These are phyloP conservation scores for Hortiboletus flavorubellus DNA, from an alignment of 768 basidiomycete genomes.

Conservation along the genomic window DNA sequence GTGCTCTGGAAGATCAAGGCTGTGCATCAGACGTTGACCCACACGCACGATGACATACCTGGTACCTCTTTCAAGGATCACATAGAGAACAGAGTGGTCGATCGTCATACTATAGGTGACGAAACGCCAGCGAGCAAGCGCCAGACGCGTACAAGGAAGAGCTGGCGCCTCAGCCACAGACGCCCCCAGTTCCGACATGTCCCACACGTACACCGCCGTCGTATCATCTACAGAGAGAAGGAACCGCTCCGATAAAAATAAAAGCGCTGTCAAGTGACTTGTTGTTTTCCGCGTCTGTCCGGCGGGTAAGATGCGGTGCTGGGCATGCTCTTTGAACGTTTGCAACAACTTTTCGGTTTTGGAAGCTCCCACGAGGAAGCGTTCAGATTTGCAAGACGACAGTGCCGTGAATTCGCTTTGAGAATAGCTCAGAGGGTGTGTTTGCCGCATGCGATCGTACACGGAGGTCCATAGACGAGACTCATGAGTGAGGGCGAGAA, in stretches of 20 bases:
- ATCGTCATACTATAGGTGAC: background rate
- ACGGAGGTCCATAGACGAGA: conserved; percentile 2
- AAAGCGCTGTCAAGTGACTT: background rate
- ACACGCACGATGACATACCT: conserved; percentile 4
- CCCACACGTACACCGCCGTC: conserved; percentile 15
- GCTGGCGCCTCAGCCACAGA: background rate
- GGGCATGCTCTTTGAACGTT: background rate
- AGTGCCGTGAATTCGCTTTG: conserved; percentile 6
- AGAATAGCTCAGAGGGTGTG: conserved; percentile 1
- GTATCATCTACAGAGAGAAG: conserved; percentile 7
- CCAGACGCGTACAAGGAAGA: conserved; percentile 2
- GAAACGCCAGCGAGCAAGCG: conserved; percentile 7
- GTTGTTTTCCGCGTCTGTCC: background rate
- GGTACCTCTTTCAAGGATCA: conserved; percentile 4
- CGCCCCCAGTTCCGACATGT: background rate
- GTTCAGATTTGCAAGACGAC: background rate
- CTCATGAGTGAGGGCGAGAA: background rate
- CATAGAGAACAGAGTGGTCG: conserved; percentile 11
- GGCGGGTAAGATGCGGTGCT: background rate
- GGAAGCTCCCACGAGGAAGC: conserved; percentile 7
- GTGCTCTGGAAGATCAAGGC: conserved; percentile 1
- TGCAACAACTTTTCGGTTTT: conserved; percentile 2
- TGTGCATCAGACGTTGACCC: background rate
- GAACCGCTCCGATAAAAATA: conserved; percentile 11
- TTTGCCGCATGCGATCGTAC: conserved; percentile 1